Conservation (phyloP, 2,329 filamentous ascomycete genomes). For the Coleophoma crateriformis region DNA sequence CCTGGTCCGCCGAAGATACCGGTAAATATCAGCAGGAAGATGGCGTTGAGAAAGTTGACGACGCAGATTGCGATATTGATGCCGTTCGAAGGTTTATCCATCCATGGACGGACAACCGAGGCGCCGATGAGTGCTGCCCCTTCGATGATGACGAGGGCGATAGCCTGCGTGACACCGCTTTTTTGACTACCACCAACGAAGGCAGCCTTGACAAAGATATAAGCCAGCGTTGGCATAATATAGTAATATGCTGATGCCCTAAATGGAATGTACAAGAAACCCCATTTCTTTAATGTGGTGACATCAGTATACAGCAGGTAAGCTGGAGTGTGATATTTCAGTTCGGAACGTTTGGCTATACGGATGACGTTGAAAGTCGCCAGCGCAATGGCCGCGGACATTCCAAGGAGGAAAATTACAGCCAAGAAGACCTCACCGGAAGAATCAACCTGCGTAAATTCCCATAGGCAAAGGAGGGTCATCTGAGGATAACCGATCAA, state of each 20-base stretch:
- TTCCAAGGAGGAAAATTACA: constrained; percentile 80
- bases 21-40: constrained; percentile 87
- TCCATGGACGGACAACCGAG: constrained; percentile 82
- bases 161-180: constrained; percentile 66
- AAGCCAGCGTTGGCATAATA: constrained; percentile 72
- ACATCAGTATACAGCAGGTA: constrained; percentile 97
- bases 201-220: constrained; percentile 81
- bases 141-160: constrained; percentile 81
- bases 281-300: constrained; percentile 91
- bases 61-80: constrained; percentile 92
- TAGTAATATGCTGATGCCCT: constrained; percentile 95
- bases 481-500: constrained; percentile 91
- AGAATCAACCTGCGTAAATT: constrained; percentile 82
- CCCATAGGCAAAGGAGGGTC: constrained; percentile 86
- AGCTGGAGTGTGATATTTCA: constrained; percentile 91
- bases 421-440: constrained; percentile 80
- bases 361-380: constrained; percentile 84
- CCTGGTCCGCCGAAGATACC: constrained; percentile 78
- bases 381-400: constrained; percentile 74
- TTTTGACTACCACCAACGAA: constrained; percentile 80
- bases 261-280: constrained; percentile 96
- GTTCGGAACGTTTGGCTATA: constrained; percentile 80
- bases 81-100: constrained; percentile 97
- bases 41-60: constrained; percentile 84
- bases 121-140: constrained; percentile 70